phyloP scores from a whole-genome alignment of 2,329 filamentous ascomycete species.

The Cordyceps pruinosa region DNA sequence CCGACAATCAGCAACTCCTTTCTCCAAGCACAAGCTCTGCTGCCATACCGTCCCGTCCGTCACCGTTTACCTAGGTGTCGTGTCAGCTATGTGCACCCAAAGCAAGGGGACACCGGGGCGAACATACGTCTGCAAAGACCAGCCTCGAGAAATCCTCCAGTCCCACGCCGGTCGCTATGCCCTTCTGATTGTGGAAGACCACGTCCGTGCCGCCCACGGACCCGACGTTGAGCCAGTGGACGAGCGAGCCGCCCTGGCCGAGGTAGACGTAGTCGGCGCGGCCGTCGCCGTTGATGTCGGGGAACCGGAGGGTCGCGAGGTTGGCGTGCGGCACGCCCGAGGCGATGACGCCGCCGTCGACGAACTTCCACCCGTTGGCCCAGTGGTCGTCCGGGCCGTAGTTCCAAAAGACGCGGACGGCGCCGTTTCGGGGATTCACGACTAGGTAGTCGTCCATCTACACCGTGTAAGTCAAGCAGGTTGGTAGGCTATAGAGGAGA shows the following conservation, averaged over 20 bases:
- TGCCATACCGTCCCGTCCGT: slow-evolving; percentile 13
- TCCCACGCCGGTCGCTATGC: slow-evolving; percentile 15
- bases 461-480: background rate
- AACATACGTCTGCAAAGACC: slow-evolving; percentile 16
- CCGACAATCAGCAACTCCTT: background rate
- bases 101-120: background rate
- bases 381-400: slow-evolving; percentile 15
- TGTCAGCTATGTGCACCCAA: background rate
- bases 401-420: slow-evolving; percentile 18
- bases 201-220: slow-evolving; percentile 14
- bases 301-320: slow-evolving; percentile 18
- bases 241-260: slow-evolving; percentile 17
- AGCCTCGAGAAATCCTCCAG: slow-evolving; percentile 14
- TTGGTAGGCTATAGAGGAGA: no score
- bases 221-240: slow-evolving; percentile 18
- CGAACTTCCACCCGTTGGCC: slow-evolving; percentile 19
- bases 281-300: slow-evolving; percentile 23
- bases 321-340: slow-evolving; percentile 20
- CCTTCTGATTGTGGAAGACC: slow-evolving; percentile 8
- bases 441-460: slow-evolving; percentile 18
- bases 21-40: background rate
- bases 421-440: slow-evolving; percentile 12
- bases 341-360: slow-evolving; percentile 19
- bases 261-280: slow-evolving; percentile 21
- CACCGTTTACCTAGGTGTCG: slow-evolving; percentile 6